phyloP scores from a whole-genome alignment of 345 rosid species.

The Acer yangbiense region DNA sequence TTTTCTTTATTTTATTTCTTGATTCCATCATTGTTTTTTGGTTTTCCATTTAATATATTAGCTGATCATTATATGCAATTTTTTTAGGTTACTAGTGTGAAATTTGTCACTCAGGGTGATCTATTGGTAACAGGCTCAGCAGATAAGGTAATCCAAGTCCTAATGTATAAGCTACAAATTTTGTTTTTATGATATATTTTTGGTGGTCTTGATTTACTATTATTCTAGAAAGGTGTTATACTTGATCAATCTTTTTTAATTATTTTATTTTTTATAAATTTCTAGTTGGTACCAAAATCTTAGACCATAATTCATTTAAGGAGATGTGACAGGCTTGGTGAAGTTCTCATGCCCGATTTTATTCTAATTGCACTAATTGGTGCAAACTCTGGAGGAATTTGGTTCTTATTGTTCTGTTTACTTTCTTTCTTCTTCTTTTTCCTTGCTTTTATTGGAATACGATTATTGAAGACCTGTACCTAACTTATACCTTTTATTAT shows the following conservation, averaged over 20 bases:
- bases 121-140: conserved; percentile 76
- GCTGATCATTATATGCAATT: conserved; percentile 22
- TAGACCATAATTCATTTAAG: not conserved
- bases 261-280: not conserved
- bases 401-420: too few relatives aligned
- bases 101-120: conserved; percentile 69
- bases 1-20: conserved; percentile 2
- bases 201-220: not conserved
- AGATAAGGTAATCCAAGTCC: conserved; percentile 64
- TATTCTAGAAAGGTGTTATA: not conserved
- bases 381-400: too few relatives aligned
- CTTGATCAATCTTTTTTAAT: not conserved
- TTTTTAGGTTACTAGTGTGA: conserved; percentile 86
- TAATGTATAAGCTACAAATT: not conserved
- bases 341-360: not conserved
- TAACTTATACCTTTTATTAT: not conserved
- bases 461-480: not conserved
- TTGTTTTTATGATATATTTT: not conserved
- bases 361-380: too few relatives aligned
- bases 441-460: too few relatives aligned
- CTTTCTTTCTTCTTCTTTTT: too few relatives aligned
- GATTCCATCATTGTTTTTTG: not conserved
- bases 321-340: not conserved
- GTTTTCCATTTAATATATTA: conserved; percentile 12
- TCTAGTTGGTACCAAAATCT: not conserved